Conservation (phyloP, 148 eudicot genomes). For the Vaccinium macrocarpon region DNA sequence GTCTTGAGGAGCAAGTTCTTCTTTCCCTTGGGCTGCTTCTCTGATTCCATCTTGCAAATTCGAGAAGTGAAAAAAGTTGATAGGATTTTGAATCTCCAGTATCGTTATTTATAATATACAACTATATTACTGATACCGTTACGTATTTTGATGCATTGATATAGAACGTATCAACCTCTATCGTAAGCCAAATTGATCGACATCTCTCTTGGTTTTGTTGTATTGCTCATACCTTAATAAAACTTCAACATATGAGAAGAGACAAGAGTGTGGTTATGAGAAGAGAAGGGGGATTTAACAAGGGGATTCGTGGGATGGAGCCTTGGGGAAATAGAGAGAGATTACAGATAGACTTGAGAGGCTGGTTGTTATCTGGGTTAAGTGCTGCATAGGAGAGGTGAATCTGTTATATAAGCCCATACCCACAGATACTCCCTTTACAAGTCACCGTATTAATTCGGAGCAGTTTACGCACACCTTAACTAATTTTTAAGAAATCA, state of each 20-base stretch:
- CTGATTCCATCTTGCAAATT: slow-evolving; percentile 13
- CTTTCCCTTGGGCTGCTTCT: slow-evolving; percentile 9
- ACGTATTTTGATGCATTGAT: too few relatives aligned
- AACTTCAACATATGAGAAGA: not conserved
- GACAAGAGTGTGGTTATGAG: too few relatives aligned
- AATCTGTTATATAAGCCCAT: not conserved
- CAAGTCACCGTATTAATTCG: not conserved
- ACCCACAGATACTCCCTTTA: not conserved
- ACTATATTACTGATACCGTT: too few relatives aligned
- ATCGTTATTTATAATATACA: not conserved
- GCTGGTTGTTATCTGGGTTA: not conserved
- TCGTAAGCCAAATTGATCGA: slow-evolving; percentile 30
- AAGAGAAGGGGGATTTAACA: not conserved
- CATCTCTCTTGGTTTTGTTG: slow-evolving; percentile 18
- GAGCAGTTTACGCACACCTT: not conserved
- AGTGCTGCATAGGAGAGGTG: not conserved
- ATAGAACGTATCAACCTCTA: slow-evolving; percentile 23
- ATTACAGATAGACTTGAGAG: not conserved
- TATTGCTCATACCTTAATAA: not conserved
- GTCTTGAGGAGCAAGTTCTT: slow-evolving; percentile 32
- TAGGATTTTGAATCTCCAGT: not conserved
- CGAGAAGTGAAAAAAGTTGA: too few relatives aligned
- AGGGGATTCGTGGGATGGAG: too few relatives aligned
- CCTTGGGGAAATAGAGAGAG: too few relatives aligned
- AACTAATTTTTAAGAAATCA: not conserved